Evolutionary conservation across 2,329 filamentous ascomycete species (phyloP).

Genomic region (Xylariaceae sp.): DNA sequence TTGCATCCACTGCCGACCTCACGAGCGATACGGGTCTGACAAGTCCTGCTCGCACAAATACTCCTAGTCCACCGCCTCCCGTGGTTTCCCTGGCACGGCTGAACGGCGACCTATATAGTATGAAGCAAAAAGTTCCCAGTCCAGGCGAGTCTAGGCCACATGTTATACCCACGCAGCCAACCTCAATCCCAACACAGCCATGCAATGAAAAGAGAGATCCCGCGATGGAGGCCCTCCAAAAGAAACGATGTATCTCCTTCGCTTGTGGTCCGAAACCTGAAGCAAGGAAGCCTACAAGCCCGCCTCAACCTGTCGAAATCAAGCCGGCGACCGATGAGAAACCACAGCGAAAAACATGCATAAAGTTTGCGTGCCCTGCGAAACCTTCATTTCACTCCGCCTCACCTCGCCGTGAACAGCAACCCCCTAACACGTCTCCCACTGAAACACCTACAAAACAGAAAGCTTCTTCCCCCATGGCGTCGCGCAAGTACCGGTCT

Average conservation of each 20-base stretch:
- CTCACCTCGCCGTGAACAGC: slow-evolving; percentile 42
- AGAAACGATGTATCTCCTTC: slow-evolving; percentile 92
- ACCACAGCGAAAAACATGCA: slow-evolving; percentile 61
- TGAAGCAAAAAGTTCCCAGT: slow-evolving; percentile 38
- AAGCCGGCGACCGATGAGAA: slow-evolving; percentile 46
- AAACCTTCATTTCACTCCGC: slow-evolving; percentile 53
- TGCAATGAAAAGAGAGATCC: slow-evolving; percentile 55
- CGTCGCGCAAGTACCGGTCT: slow-evolving; percentile 39
- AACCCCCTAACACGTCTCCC: slow-evolving; percentile 14
- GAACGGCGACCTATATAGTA: slow-evolving; percentile 38
- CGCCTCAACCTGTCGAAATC: slow-evolving; percentile 43
- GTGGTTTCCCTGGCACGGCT: slow-evolving; percentile 57
- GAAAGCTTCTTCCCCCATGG: slow-evolving; percentile 31
- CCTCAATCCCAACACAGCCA: slow-evolving; percentile 14
- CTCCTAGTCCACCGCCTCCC: slow-evolving; percentile 84
- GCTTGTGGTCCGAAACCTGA: slow-evolving; percentile 75
- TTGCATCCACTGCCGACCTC: slow-evolving; percentile 84
- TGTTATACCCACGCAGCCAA: slow-evolving; percentile 28
- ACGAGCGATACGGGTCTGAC: slow-evolving; percentile 95
- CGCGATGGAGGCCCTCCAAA: slow-evolving; percentile 67
- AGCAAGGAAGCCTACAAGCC: slow-evolving; percentile 49
- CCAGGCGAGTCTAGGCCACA: slow-evolving; percentile 35
- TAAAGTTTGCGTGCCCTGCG: slow-evolving; percentile 77
- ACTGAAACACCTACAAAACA: slow-evolving; percentile 22
- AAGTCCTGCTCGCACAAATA: slow-evolving; percentile 85